Base-by-base conservation (phyloP, 257 asterid species). In the Solanum raphanifolium region DNA sequence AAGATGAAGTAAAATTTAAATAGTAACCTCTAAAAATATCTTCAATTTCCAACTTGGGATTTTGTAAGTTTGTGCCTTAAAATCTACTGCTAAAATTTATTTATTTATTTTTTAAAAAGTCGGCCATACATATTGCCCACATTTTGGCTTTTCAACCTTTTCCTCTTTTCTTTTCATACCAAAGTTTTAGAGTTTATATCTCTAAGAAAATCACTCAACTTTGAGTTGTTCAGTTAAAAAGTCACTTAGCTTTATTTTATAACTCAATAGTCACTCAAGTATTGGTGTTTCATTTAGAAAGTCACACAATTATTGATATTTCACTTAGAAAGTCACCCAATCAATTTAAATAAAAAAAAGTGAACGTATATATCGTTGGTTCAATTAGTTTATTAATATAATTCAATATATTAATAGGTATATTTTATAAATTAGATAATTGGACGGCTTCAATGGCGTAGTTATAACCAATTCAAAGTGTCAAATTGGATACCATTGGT, bases 51-150 rank as follows among this genome's bases (percentile, higher is more conserved):
- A 87, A 90, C 89, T 88, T 90, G 90, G 65, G 25, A 34, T 36
- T 88, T 85, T 87, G 90, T 87, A 83, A 35, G 86, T 73, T 85
- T 85, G 75, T 73, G 89, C 43, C 21, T 69, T 90, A 76, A 73
- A 38, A 87, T 48, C 83, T 74, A 74, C 31, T 4, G 20, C 85
- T 46, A 86, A 62, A 65, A 16, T 78, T 41, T 88, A 25, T 84
- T 60, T 29, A 1, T 55, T 55, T 20, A 2, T 7, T 20, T 55
- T 18, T 2, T 2, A 16, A 62, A 32, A 55, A 27, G 79, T 89
- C 82, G 90, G 88, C 90, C 86, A 84, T 82, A 46, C 13, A 66
- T 84, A 43, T 16, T 38, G 88, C 66, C 88, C 87, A 68, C 88
- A 65, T n/a, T 78, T 85, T 46, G 20, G 76, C 23, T 43, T 87